A percentile compares a stretch with the other conserved stretches of the same genome.
phyloP scores from a whole-genome alignment of 2,329 filamentous ascomycete species.

The Penicillium vulpinum region DNA sequence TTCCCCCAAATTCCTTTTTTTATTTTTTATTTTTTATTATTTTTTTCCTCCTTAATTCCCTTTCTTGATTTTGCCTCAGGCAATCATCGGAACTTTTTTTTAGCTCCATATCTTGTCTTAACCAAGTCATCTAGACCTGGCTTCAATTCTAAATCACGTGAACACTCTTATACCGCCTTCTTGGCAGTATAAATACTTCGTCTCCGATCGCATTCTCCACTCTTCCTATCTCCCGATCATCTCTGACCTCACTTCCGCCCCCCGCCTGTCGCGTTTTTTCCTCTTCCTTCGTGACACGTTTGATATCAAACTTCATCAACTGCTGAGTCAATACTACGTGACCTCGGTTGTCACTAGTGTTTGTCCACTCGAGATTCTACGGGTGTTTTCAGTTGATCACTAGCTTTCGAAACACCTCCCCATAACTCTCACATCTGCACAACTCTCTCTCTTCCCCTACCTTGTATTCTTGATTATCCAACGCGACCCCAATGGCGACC shows the following conservation, averaged over 20 bases:
- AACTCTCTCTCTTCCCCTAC: conserved; percentile 16
- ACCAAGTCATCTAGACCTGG: conserved; percentile 5
- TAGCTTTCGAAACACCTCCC: conserved; percentile 21
- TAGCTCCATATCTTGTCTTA: conserved; percentile 5
- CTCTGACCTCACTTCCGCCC: conserved; percentile 13
- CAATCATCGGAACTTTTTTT: background rate
- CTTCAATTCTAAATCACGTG: conserved; percentile 36
- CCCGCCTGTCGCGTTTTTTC: conserved; percentile 15
- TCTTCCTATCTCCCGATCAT: conserved; percentile 30
- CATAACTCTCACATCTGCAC: conserved; percentile 20
- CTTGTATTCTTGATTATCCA: conserved; percentile 19
- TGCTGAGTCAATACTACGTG: background rate
- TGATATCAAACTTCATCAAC: conserved; percentile 24
- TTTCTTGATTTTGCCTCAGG: conserved; percentile 13
- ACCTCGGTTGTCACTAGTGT: conserved; percentile 7
- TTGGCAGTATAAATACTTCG: conserved; percentile 48
- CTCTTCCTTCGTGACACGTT: conserved; percentile 21
- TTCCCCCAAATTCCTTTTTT: conserved; percentile 14
- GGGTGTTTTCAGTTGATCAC: conserved; percentile 34
- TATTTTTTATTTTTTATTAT: conserved; percentile 15
- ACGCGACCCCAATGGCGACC: conserved; percentile 41
- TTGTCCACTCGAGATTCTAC: conserved; percentile 26
- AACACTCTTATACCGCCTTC: conserved; percentile 32
- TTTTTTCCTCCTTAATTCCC: conserved; percentile 12
- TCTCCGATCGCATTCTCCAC: conserved; percentile 43